phyloP scores from a whole-genome alignment of 1,139 yeast genomes.

The Meyerozyma elateridarum region DNA sequence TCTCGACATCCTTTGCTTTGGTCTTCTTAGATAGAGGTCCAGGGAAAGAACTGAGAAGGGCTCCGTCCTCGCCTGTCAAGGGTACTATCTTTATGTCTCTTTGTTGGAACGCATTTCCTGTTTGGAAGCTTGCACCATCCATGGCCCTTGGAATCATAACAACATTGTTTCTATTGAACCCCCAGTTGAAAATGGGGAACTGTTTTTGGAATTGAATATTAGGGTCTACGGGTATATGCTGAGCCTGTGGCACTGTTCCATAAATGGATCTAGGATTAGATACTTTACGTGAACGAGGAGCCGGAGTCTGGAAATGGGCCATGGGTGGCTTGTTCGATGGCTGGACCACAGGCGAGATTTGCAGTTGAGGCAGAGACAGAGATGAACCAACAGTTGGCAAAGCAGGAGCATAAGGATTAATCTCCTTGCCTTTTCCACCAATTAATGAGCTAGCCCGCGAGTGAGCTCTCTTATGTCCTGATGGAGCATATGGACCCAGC shows the following conservation, averaged over 20 bases:
- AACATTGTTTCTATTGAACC: conserved; percentile 34
- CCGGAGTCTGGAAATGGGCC: background rate
- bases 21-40: conserved; percentile 61
- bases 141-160: conserved; percentile 23
- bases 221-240: conserved; percentile 26
- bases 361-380: conserved; percentile 1
- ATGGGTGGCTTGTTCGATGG: background rate
- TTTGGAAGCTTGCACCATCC: too few species aligned
- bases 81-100: background rate
- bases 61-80: background rate
- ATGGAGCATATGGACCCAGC: conserved; percentile 46
- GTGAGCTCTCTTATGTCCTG: conserved; percentile 30
- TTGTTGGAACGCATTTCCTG: too few species aligned
- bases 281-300: conserved; percentile 23
- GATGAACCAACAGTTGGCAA: conserved; percentile 16
- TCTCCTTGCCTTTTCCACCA: conserved; percentile 39
- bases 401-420: conserved; percentile 44
- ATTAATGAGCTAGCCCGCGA: conserved; percentile 42
- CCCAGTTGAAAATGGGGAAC: conserved; percentile 78
- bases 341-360: background rate
- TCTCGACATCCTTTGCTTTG: conserved; percentile 59
- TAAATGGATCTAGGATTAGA: conserved; percentile 28
- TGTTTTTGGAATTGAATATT: conserved; percentile 47
- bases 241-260: conserved; percentile 13
- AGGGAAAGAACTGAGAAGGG: conserved; percentile 38